Percentiles rank a stretch among this genome's conserved stretches.
Evolutionary conservation across 2,329 filamentous ascomycete genomes (phyloP).

Genomic region (Mariannaea elegans): DNA sequence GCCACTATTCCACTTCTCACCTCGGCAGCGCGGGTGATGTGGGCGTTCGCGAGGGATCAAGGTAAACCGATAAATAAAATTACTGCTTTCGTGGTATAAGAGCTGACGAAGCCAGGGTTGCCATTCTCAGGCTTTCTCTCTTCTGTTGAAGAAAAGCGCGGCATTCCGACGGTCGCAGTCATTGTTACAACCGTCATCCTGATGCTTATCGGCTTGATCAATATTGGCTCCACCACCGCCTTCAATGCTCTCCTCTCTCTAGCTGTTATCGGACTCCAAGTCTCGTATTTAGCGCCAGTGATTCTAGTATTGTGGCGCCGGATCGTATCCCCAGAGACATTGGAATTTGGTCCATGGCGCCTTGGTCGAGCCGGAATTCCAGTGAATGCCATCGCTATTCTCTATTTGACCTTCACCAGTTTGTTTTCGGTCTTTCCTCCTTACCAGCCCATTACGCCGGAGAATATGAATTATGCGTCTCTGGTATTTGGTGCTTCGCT

Average conservation of each 20-base stretch:
- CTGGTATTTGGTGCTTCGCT: slow-evolving; percentile 22
- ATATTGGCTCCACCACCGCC: slow-evolving; percentile 33
- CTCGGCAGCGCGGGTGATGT: slow-evolving; percentile 28
- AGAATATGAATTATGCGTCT: slow-evolving; percentile 33
- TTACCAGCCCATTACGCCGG: slow-evolving; percentile 19
- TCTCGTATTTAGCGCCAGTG: slow-evolving; percentile 28
- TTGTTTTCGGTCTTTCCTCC: slow-evolving; percentile 30
- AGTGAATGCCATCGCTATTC: slow-evolving; percentile 17
- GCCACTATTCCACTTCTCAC: slow-evolving; percentile 26
- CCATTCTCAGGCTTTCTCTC: slow-evolving; percentile 26
- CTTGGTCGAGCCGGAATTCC: slow-evolving; percentile 22
- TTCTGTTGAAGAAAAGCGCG: slow-evolving; percentile 16
- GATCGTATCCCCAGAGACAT: slow-evolving; percentile 7
- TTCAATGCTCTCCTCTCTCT: slow-evolving; percentile 33
- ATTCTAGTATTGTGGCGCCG: slow-evolving; percentile 26
- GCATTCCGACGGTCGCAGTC: slow-evolving; percentile 23
- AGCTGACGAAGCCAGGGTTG: slow-evolving; percentile 16
- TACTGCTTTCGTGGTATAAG: too few species aligned
- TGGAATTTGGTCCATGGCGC: slow-evolving; percentile 28
- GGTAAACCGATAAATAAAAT: slow-evolving; percentile 3
- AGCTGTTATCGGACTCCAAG: slow-evolving; percentile 23
- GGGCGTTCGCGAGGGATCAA: slow-evolving; percentile 32
- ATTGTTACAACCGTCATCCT: slow-evolving; percentile 6
- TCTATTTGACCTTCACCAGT: slow-evolving; percentile 25
- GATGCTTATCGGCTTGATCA: slow-evolving; percentile 32